These are phyloP conservation scores for Coemansia sp. DNA, from an alignment of 192 early-diverging fungal genomes.

Conservation along the genomic window DNA sequence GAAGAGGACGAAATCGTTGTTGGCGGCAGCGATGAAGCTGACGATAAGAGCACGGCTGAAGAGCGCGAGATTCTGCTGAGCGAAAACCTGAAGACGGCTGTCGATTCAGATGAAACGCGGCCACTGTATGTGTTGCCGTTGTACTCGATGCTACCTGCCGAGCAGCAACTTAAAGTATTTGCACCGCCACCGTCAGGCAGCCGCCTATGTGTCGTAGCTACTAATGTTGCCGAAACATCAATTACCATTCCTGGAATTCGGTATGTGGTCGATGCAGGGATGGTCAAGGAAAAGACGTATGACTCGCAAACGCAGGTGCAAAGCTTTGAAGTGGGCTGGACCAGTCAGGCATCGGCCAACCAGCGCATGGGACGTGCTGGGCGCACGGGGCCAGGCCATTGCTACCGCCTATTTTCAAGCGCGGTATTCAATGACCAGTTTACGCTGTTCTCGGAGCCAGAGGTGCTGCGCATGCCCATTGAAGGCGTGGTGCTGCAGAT, in stretches of 20 bases:
- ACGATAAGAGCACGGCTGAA: slow-evolving; percentile 28
- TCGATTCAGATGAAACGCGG: not conserved
- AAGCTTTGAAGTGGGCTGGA: slow-evolving; percentile 88
- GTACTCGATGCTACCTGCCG: slow-evolving; percentile 92
- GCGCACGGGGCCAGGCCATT: slow-evolving; percentile 93
- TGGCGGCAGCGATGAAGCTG: slow-evolving; percentile 64
- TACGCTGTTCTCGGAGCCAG: slow-evolving; percentile 77
- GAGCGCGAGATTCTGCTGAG: slow-evolving; percentile 54
- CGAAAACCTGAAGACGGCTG: slow-evolving; percentile 35
- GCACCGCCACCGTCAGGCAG: slow-evolving; percentile 80
- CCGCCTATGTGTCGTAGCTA: slow-evolving; percentile 91
- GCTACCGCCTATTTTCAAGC: slow-evolving; percentile 91
- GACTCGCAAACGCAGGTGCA: slow-evolving; percentile 85
- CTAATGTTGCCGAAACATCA: slow-evolving; percentile 98
- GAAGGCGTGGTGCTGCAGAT: slow-evolving; percentile 95
- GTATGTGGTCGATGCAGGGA: slow-evolving; percentile 94
- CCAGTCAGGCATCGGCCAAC: slow-evolving; percentile 88
- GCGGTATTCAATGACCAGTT: slow-evolving; percentile 94
- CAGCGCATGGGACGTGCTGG: slow-evolving; percentile 97
- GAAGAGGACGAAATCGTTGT: slow-evolving; percentile 44
- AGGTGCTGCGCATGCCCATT: slow-evolving; percentile 92
- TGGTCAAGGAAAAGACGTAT: slow-evolving; percentile 86
- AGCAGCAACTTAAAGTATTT: slow-evolving; percentile 90
- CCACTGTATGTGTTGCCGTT: slow-evolving; percentile 92
- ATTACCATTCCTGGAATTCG: slow-evolving; percentile 94